A percentile compares a stretch with the other conserved stretches of the same genome.
phyloP scores from a whole-genome alignment of 176 grass and related monocot genomes.

The Musa beccarii region DNA sequence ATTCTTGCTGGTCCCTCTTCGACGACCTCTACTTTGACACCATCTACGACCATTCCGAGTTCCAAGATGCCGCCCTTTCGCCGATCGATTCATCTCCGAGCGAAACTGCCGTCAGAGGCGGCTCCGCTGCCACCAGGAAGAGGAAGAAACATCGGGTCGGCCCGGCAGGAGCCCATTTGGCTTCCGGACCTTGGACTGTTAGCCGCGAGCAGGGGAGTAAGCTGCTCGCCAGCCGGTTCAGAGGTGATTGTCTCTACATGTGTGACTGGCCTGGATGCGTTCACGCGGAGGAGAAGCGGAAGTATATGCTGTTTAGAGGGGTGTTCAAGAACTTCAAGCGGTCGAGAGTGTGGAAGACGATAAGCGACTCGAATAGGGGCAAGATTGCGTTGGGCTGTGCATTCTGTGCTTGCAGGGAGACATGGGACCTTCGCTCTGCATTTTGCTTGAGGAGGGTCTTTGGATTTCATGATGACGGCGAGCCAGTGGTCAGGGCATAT shows the following conservation, averaged over 20 bases:
- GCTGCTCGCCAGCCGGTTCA: slow-evolving; percentile 76
- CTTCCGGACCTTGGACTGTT: slow-evolving; percentile 57
- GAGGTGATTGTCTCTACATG: slow-evolving; percentile 78
- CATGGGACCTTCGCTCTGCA: slow-evolving; percentile 82
- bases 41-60: slow-evolving; percentile 63
- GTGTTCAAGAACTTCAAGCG: slow-evolving; percentile 72
- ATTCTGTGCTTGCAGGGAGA: slow-evolving; percentile 58
- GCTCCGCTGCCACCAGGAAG: background rate
- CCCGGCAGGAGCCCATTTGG: slow-evolving; percentile 57
- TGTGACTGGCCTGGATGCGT: slow-evolving; percentile 91
- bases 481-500: slow-evolving; percentile 82
- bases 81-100: background rate
- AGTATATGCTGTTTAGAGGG: slow-evolving; percentile 97
- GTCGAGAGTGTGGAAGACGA: slow-evolving; percentile 65
- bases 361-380: slow-evolving; percentile 50
- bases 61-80: slow-evolving; percentile 10
- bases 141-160: slow-evolving; percentile 38
- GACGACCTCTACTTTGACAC: slow-evolving; percentile 88
- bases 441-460: slow-evolving; percentile 90
- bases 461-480: slow-evolving; percentile 92
- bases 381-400: slow-evolving; percentile 65
- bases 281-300: slow-evolving; percentile 75
- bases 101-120: background rate
- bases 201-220: slow-evolving; percentile 86
- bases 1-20: slow-evolving; percentile 61